Evolutionary conservation across 345 rosid species (phyloP), one percentile per base, ranked within the genome.

Genomic region (Citrus medica): DNA sequence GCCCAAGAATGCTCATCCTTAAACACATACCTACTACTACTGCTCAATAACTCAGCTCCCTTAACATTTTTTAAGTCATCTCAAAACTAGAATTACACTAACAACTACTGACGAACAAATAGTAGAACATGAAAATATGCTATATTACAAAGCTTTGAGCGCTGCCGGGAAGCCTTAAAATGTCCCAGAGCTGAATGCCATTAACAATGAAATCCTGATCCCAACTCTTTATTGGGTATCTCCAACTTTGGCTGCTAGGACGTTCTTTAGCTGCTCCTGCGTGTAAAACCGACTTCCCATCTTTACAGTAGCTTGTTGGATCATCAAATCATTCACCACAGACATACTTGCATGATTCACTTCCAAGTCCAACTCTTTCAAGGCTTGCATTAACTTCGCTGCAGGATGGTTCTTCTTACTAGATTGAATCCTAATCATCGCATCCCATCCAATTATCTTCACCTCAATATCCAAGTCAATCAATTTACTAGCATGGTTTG

Each of bases 271-370:
- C 85, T 95, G 97, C 40, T 95, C 97, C 59, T 86, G 98, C 0
- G 96, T 86, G 86, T 90, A 95, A 76, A 87, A 82, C 76, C 88
- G 90, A 69, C 85, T 87, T 24, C 92, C 94, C 95, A 95, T 95
- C 84, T 91, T 93, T 67, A 95, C 99, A 0, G 97, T 92, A 3
- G 99, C 99, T 89, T 95, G 98, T 66, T 92, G 99, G 80, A 95
- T 95, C 98, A 93, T 95, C 84, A 95, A 77, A 77, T 93, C 99
- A 73, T 95, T 92, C 82, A 92, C 89, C 46, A 92, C 97, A 0
- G 97, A 90, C 56, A 92, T 91, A 70, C 97, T 95, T 14, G 97
- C 99, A 16, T 95, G 96, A 78, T 89, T 87, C 71, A 95, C 98
- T 55, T 95, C 98, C 56, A 95, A 88, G 74, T 93, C 97, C 82